Evolutionary conservation across 495 filamentous ascomycete species (phyloP).

Genomic region (Thermothielavioides terrestris): DNA sequence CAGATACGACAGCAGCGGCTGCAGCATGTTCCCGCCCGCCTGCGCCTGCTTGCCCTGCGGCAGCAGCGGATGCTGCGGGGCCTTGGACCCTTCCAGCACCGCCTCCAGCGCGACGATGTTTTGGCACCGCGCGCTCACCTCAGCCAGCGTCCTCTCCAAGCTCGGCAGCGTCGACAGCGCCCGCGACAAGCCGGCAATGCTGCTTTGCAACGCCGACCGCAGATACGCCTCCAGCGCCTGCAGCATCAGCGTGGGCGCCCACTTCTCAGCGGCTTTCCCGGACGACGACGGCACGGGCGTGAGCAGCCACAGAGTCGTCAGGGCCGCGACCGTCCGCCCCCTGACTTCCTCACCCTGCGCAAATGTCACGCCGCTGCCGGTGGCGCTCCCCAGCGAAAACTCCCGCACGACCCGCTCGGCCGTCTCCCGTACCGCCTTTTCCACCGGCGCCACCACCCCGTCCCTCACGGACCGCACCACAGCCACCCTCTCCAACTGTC

Average conservation of each 20-base stretch:
- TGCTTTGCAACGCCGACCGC: slow-evolving; percentile 61
- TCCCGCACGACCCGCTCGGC: slow-evolving; percentile 75
- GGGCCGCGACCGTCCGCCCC: slow-evolving; percentile 60
- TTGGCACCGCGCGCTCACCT: slow-evolving; percentile 78
- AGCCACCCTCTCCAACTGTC: slow-evolving; percentile 61
- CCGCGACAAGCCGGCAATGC: slow-evolving; percentile 59
- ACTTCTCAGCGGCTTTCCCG: slow-evolving; percentile 37
- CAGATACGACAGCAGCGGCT: slow-evolving; percentile 63
- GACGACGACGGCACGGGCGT: slow-evolving; percentile 46
- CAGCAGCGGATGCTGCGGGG: slow-evolving; percentile 57
- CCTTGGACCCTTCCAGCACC: slow-evolving; percentile 58
- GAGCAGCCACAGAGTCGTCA: slow-evolving; percentile 73
- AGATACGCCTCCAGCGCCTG: slow-evolving; percentile 74
- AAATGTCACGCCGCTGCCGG: slow-evolving; percentile 53
- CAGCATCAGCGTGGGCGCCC: slow-evolving; percentile 63
- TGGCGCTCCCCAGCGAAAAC: slow-evolving; percentile 69
- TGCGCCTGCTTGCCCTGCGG: slow-evolving; percentile 20
- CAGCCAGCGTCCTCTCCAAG: slow-evolving; percentile 71
- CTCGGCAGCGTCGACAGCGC: slow-evolving; percentile 72
- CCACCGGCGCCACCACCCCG: slow-evolving; percentile 59
- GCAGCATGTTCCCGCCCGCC: slow-evolving; percentile 51
- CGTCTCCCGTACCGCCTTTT: slow-evolving; percentile 54
- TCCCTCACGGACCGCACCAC: slow-evolving; percentile 58
- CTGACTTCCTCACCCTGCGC: slow-evolving; percentile 73
- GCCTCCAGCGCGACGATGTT: slow-evolving; percentile 81